Percentiles rank a stretch among this genome's conserved stretches.
Conservation (phyloP, 2,329 filamentous ascomycete species). For the Rhytidhysteron rufulum region DNA sequence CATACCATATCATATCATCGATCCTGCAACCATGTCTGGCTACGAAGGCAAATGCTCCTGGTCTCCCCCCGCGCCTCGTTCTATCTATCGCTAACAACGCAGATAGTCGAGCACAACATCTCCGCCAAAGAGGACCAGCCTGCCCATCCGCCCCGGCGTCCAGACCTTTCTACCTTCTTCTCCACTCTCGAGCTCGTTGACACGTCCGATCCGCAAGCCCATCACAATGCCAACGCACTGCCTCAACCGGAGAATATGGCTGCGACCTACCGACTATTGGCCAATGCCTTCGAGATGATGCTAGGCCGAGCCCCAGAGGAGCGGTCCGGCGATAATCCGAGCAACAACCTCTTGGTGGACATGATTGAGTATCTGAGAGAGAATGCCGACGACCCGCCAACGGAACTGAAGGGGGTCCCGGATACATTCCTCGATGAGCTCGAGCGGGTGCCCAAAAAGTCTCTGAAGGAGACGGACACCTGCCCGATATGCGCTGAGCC, state of each 20-base stretch:
- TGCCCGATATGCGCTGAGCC: constrained; percentile 61
- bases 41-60: constrained; percentile 39
- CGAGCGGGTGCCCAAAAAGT: constrained; percentile 55
- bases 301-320: constrained; percentile 37
- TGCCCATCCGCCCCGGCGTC: constrained; percentile 48
- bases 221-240: constrained; percentile 54
- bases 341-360: constrained; percentile 45
- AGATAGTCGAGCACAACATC: constrained; percentile 49
- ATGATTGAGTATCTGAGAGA: constrained; percentile 55
- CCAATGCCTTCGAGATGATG: constrained; percentile 60
- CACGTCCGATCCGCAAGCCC: constrained; percentile 48
- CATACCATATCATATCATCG: too few species aligned
- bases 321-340: constrained; percentile 16
- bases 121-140: constrained; percentile 31
- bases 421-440: constrained; percentile 60
- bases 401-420: constrained; percentile 57
- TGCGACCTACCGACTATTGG: constrained; percentile 57
- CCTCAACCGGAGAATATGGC: constrained; percentile 60
- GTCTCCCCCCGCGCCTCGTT: constrained; percentile 2
- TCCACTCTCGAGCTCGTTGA: constrained; percentile 57
- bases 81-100: constrained; percentile 9
- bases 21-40: constrained; percentile 36
- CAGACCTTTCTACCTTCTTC: constrained; percentile 64
- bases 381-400: constrained; percentile 56
- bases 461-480: constrained; percentile 49